Evolutionary conservation across 2,329 filamentous ascomycete species (phyloP).

Genomic region (Beauveria rudraprayagi): DNA sequence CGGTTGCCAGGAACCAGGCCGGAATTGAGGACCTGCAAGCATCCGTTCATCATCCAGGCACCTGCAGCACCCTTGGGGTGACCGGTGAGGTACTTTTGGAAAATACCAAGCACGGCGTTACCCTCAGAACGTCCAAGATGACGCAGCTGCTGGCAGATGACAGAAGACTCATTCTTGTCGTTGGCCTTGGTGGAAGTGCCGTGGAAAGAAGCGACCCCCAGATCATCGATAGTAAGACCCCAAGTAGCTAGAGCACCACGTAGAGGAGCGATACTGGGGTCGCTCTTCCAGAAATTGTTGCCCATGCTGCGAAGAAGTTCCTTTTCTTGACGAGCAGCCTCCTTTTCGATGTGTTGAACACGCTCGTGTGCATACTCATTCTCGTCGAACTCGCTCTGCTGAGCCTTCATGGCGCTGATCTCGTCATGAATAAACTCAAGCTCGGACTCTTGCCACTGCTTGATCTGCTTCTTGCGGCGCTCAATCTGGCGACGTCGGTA

Average conservation of each 20-base stretch:
- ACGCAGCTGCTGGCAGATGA: constrained; percentile 90
- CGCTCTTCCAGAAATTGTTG: constrained; percentile 98
- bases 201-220: constrained; percentile 95
- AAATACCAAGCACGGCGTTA: constrained; percentile 91
- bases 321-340: constrained; percentile 84
- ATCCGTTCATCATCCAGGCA: constrained; percentile 99
- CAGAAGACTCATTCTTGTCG: constrained; percentile 98
- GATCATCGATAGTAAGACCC: constrained; percentile 95
- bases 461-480: constrained; percentile 87
- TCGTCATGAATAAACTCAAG: constrained; percentile 89
- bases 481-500: constrained; percentile 95
- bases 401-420: constrained; percentile 79
- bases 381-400: constrained; percentile 67
- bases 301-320: constrained; percentile 87
- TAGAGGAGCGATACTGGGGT: constrained; percentile 85
- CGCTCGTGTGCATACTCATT: constrained; percentile 81
- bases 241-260: constrained; percentile 94
- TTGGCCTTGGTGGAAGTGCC: constrained; percentile 97
- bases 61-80: constrained; percentile 98
- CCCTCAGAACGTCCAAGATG: constrained; percentile 95
- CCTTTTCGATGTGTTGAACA: constrained; percentile 72
- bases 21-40: constrained; percentile 87
- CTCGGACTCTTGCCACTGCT: constrained; percentile 93
- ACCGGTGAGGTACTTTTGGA: constrained; percentile 98
- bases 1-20: constrained; percentile 94